Percentiles rank a stretch among this genome's conserved stretches.
Evolutionary conservation across 148 eudicot genomes (phyloP).

Genomic region (Simmondsia chinensis): DNA sequence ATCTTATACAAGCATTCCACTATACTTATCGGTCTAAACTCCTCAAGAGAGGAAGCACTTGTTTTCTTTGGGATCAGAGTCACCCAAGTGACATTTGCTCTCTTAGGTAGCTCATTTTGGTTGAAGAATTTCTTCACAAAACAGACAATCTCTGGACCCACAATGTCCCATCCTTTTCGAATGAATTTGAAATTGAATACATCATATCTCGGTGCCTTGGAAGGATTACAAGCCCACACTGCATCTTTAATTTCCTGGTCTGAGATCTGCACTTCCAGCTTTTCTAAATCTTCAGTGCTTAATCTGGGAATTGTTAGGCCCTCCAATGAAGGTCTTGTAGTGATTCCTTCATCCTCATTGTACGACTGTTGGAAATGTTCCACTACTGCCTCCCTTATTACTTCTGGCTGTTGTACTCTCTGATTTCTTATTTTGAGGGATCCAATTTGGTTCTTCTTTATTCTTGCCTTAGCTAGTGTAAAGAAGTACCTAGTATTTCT

Average conservation of each 20-base stretch:
- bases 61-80: background rate
- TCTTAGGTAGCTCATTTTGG: background rate
- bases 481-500: no score
- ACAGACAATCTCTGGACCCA: background rate
- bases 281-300: no score
- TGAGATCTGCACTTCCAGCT: background rate
- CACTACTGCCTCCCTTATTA: no score
- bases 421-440: no score
- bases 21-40: background rate
- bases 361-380: no score
- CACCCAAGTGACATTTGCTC: background rate
- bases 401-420: no score
- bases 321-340: no score
- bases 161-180: background rate
- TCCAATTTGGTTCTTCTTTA: no score
- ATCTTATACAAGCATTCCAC: background rate
- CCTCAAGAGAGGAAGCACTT: background rate
- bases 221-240: no score
- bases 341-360: no score
- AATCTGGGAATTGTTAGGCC: no score
- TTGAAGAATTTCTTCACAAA: background rate
- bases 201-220: background rate
- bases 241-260: background rate
- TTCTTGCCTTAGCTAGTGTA: no score
- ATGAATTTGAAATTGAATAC: background rate